These are phyloP conservation scores for Cyclocybe aegerita DNA, from an alignment of 768 basidiomycete species.

Conservation along the genomic window DNA sequence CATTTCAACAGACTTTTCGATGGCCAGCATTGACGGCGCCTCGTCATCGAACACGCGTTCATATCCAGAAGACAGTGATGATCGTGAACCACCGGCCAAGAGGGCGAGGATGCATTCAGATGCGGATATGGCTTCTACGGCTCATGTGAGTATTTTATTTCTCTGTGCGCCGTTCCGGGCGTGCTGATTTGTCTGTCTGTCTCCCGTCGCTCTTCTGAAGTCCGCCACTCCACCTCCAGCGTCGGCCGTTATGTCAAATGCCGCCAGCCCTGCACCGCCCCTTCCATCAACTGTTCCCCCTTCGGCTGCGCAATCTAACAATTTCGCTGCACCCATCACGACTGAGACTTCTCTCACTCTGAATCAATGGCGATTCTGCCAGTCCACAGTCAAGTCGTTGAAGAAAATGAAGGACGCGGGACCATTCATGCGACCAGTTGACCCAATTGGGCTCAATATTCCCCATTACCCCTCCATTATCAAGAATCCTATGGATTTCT, in stretches of 20 bases:
- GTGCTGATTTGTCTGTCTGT: slow-evolving; percentile 47
- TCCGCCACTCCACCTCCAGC: slow-evolving; percentile 75
- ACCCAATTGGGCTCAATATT: slow-evolving; percentile 76
- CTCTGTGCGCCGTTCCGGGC: slow-evolving; percentile 51
- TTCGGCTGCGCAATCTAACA: slow-evolving; percentile 16
- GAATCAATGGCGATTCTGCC: slow-evolving; percentile 78
- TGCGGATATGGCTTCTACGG: slow-evolving; percentile 69
- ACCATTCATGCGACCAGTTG: slow-evolving; percentile 87
- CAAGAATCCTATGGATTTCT: slow-evolving; percentile 91
- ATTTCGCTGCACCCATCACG: slow-evolving; percentile 11
- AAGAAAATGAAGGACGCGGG: slow-evolving; percentile 84
- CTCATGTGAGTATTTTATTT: slow-evolving; percentile 60
- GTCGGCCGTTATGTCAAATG: slow-evolving; percentile 41
- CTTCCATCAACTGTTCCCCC: slow-evolving; percentile 22
- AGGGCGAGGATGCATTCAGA: slow-evolving; percentile 76
- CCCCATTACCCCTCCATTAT: slow-evolving; percentile 89
- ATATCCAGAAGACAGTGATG: slow-evolving; percentile 46
- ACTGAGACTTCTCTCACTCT: slow-evolving; percentile 50
- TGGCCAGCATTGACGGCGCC: slow-evolving; percentile 32
- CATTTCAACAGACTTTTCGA: slow-evolving; percentile 38
- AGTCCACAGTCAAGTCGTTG: slow-evolving; percentile 73
- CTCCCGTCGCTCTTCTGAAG: slow-evolving; percentile 44
- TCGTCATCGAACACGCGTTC: slow-evolving; percentile 35
- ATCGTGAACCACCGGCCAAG: slow-evolving; percentile 80
- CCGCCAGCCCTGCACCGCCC: slow-evolving; percentile 33